These are phyloP conservation scores for Avena atlantica DNA, from an alignment of 176 grass and related monocot species.

Conservation along the genomic window DNA sequence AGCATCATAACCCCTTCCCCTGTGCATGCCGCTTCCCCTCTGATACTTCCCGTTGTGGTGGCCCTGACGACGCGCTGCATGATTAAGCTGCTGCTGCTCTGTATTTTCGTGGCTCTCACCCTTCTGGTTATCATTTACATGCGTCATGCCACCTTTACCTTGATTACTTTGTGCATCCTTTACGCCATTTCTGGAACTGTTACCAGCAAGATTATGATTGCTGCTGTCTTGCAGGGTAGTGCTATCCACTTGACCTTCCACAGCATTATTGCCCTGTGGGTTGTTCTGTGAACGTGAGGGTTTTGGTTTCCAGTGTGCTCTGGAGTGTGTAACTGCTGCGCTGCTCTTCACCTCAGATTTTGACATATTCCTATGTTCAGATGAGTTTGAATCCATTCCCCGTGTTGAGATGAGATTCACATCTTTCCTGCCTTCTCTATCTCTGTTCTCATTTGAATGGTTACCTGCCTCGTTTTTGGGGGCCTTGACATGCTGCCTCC, in stretches of 20 bases:
- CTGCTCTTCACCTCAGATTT: conserved; percentile 60
- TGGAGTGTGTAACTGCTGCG: conserved; percentile 41
- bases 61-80: conserved; percentile 43
- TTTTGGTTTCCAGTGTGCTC: conserved; percentile 88
- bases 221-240: conserved; percentile 42
- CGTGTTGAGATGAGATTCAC: conserved; percentile 39
- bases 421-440: conserved; percentile 44
- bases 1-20: conserved; percentile 60
- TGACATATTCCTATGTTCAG: conserved; percentile 49
- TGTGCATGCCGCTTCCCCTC: conserved; percentile 56
- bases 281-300: conserved; percentile 48
- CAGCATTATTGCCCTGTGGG: conserved; percentile 50
- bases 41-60: conserved; percentile 55
- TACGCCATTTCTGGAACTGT: background rate
- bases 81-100: conserved; percentile 52
- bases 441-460: conserved; percentile 49
- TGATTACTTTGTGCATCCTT: conserved; percentile 29
- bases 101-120: conserved; percentile 24
- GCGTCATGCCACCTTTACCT: background rate
- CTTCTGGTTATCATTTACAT: conserved; percentile 39
- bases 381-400: conserved; percentile 39
- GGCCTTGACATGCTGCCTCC: conserved; percentile 58
- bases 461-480: conserved; percentile 56
- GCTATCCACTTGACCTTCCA: conserved; percentile 46
- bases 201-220: background rate